Conservation (phyloP, 768 basidiomycete genomes). For the Termitomyces sp. region DNA sequence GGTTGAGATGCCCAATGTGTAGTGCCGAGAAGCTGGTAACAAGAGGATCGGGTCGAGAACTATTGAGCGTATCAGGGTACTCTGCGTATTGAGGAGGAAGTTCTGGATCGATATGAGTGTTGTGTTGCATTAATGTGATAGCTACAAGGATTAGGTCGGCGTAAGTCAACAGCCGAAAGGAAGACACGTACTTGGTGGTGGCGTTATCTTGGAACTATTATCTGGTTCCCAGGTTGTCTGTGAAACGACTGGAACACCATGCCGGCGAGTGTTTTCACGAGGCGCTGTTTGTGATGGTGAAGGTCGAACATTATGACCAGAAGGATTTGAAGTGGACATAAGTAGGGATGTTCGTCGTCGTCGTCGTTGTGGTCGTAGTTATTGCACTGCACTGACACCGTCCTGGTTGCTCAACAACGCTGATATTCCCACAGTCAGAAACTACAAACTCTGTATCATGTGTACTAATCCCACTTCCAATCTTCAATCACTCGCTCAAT, state of each 20-base stretch:
- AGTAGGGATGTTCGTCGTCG: background rate
- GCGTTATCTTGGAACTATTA: slow-evolving; percentile 13
- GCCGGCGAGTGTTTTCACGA: slow-evolving; percentile 12
- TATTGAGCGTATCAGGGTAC: slow-evolving; percentile 19
- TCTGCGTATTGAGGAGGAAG: slow-evolving; percentile 29
- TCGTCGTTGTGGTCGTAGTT: background rate
- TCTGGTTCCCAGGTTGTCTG: slow-evolving; percentile 14
- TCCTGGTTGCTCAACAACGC: background rate
- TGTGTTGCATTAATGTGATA: slow-evolving; percentile 35
- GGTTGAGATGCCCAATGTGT: slow-evolving; percentile 37
- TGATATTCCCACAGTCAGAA: slow-evolving; percentile 16
- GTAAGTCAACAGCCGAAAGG: background rate
- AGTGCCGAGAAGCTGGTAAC: slow-evolving; percentile 50
- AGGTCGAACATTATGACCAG: slow-evolving; percentile 24
- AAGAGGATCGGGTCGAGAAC: slow-evolving; percentile 41
- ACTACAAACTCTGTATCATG: background rate
- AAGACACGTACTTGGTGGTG: slow-evolving; percentile 17
- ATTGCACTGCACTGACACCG: background rate
- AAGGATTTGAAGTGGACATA: slow-evolving; percentile 30
- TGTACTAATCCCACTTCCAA: slow-evolving; percentile 50
- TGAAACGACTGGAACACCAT: slow-evolving; percentile 6
- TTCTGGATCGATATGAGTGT: slow-evolving; percentile 24
- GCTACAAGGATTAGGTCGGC: slow-evolving; percentile 6
- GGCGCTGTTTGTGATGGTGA: slow-evolving; percentile 8
- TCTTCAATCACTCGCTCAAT: slow-evolving; percentile 66